phyloP scores from a whole-genome alignment of 768 basidiomycete genomes.

The Thelephora aurantiotincta region DNA sequence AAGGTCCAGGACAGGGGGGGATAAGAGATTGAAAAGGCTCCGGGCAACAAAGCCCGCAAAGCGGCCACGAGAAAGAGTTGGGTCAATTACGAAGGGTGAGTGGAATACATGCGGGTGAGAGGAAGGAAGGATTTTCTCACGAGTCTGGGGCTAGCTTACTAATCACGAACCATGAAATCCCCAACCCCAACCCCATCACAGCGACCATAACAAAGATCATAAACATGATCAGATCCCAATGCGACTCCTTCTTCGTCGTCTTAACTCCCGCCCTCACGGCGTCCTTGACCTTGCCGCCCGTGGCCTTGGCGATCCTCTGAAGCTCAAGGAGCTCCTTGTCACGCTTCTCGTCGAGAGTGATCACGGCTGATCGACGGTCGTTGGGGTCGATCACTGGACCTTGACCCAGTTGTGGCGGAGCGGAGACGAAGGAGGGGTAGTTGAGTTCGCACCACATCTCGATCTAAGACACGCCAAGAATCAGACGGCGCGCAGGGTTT shows the following conservation, averaged over 20 bases:
- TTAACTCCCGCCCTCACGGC: not conserved
- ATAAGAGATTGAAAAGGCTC: too few relatives aligned
- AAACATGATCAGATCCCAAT: not conserved
- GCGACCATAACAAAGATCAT: not conserved
- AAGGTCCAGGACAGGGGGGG: too few relatives aligned
- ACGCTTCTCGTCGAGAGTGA: slow-evolving; percentile 28
- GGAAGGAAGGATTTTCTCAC: too few relatives aligned
- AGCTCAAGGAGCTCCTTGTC: slow-evolving; percentile 14
- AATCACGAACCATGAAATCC: not conserved
- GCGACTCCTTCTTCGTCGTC: not conserved
- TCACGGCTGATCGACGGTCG: slow-evolving; percentile 45
- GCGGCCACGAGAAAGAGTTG: too few relatives aligned
- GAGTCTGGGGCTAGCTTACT: too few relatives aligned
- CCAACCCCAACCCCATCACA: not conserved
- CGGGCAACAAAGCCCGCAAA: too few relatives aligned
- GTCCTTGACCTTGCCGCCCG: slow-evolving; percentile 1
- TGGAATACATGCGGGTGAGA: too few relatives aligned
- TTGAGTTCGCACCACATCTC: slow-evolving; percentile 90
- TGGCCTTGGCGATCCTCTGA: not conserved
- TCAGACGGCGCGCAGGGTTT: not conserved
- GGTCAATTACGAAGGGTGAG: too few relatives aligned
- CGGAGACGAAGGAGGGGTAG: slow-evolving; percentile 79
- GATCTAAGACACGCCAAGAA: slow-evolving; percentile 32
- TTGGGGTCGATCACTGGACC: slow-evolving; percentile 23
- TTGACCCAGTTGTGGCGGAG: slow-evolving; percentile 9